These are phyloP conservation scores for Ligustrum vulgare DNA, from an alignment of 257 asterid species.

Conservation along the genomic window DNA sequence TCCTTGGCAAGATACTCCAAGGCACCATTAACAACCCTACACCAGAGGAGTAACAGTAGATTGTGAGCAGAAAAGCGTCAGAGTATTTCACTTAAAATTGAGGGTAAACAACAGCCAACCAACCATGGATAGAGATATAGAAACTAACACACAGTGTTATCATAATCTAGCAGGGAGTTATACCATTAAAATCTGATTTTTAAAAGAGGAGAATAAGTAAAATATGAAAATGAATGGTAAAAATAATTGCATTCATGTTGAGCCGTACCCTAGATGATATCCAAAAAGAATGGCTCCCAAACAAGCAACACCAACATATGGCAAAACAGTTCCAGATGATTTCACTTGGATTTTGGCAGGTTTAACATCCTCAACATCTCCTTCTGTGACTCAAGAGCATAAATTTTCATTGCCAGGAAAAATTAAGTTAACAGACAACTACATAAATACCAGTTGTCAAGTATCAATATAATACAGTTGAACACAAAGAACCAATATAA, in stretches of 20 bases:
- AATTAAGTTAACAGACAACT: neutral
- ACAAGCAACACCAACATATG: slow-evolving; percentile 95
- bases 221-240: neutral
- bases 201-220: neutral
- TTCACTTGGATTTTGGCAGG: slow-evolving; percentile 51
- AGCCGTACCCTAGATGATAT: slow-evolving; percentile 88
- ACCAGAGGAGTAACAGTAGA: slow-evolving; percentile 24
- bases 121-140: neutral
- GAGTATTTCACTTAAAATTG: neutral
- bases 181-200: neutral
- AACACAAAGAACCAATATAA: too few relatives aligned
- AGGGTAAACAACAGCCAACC: neutral
- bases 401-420: slow-evolving; percentile 16
- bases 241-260: neutral
- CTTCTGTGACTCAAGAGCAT: slow-evolving; percentile 41
- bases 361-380: slow-evolving; percentile 61
- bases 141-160: slow-evolving; percentile 8
- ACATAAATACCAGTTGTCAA: neutral
- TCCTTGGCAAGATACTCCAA: slow-evolving; percentile 86
- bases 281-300: slow-evolving; percentile 86
- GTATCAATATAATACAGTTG: neutral
- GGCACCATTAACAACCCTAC: slow-evolving; percentile 97
- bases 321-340: slow-evolving; percentile 79
- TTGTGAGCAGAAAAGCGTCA: neutral
- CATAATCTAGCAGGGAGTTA: neutral